Evolutionary conservation across 306 rosid genomes (phyloP).

Genomic region (Lupinus albus): DNA sequence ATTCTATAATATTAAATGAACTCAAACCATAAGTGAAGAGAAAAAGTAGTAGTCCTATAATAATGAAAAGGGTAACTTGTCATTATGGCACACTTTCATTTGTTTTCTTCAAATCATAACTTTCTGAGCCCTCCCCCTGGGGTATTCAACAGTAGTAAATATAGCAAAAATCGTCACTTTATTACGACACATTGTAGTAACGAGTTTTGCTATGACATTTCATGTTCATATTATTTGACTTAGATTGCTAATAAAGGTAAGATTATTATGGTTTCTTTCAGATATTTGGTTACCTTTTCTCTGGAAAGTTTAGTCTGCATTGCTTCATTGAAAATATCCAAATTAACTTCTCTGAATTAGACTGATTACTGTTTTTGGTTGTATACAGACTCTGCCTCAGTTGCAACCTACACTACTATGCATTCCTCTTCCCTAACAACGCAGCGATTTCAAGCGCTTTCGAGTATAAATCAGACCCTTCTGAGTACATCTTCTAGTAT

Average conservation of each 20-base stretch:
- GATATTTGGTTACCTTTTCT: neutral
- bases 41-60: too few relatives aligned
- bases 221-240: constrained; percentile 3
- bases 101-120: constrained; percentile 11
- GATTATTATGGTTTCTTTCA: neutral
- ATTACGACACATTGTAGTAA: neutral
- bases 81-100: constrained; percentile 13
- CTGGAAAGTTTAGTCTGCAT: constrained; percentile 20
- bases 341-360: neutral
- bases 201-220: neutral
- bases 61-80: too few relatives aligned
- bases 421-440: constrained; percentile 64
- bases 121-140: neutral
- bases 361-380: constrained; percentile 23
- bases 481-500: constrained; percentile 44
- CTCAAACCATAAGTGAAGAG: too few relatives aligned
- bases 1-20: too few relatives aligned
- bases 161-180: neutral
- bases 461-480: constrained; percentile 63
- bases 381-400: constrained; percentile 60
- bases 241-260: neutral
- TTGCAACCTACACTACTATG: constrained; percentile 51
- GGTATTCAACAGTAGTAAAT: neutral
- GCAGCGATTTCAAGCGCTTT: constrained; percentile 84
- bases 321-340: constrained; percentile 16